Conservation (phyloP, 176 grass and related monocot species). For the Canna indica region DNA sequence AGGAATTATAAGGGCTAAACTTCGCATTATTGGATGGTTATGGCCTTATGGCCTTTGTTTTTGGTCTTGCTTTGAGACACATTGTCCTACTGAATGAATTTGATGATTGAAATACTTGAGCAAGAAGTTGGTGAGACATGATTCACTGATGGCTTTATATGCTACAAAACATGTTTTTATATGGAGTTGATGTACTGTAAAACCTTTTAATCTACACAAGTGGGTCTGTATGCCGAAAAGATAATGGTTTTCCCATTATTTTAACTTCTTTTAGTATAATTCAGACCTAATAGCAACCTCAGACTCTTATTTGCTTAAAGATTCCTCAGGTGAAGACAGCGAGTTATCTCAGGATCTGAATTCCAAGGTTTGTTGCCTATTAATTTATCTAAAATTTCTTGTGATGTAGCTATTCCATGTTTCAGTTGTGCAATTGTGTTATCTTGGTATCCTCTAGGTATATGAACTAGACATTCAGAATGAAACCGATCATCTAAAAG, state of each 20-base stretch:
- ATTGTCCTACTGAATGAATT: no score
- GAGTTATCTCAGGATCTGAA: background rate
- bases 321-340: constrained; percentile 2
- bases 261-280: background rate
- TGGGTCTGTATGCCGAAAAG: no score
- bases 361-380: constrained; percentile 11
- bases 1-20: no score
- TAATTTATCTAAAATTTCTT: background rate
- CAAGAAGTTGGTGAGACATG: no score
- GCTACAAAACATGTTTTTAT: no score
- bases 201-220: no score
- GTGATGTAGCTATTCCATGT: background rate
- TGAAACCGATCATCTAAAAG: constrained; percentile 8
- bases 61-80: no score
- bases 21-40: no score
- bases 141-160: no score
- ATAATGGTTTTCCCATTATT: background rate
- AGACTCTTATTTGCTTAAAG: background rate
- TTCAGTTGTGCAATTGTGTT: background rate
- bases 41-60: no score
- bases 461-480: background rate
- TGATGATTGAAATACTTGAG: no score
- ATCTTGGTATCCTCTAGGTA: constrained; percentile 1
- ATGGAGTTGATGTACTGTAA: no score
- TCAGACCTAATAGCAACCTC: background rate